Evolutionary conservation across 331 rosid species (phyloP), one percentile per base, ranked within the genome.

Genomic region (Dryas integrifolia): DNA sequence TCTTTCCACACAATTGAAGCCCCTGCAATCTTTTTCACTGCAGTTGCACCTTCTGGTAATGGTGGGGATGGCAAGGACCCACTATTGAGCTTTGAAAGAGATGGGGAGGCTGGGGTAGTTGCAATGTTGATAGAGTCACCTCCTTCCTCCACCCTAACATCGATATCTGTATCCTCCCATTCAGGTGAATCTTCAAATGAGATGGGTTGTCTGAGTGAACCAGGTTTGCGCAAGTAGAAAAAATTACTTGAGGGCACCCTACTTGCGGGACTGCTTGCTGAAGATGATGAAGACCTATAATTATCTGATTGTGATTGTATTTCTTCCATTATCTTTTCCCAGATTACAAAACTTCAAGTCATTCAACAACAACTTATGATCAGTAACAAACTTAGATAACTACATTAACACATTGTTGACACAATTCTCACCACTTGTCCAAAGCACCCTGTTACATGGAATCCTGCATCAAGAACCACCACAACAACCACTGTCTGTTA

Each of bases 161-260:
- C 97, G 16, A 80, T 24, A 71, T 95, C 96, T 39, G 97, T 86
- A 69, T 95, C 99, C 14, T 83, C 99, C 99, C 99, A 95, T 61
- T 91, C 97, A 2, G 99, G 99, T 44, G 99, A 95, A 83, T 95
- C 99, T 79, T 95, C 99, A 48, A 95, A 92, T 0, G 99, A 95
- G 77, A 95, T 95, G 4, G 99, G 99, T 74, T 95, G 97, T 82
- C 97, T 87, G 45, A 89, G 85, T 11, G 97, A 89, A 70, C 99
- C 99, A 4, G 97, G 96, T 79, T 95, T 95, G 8, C 96, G 96
- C 74, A 95, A 79, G 81, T 95, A 95, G 83, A 92, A 95, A 81
- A 92, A 95, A 85, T 95, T 92, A 83, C 99, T 95, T 3, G 99
- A 95, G 7, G 99, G 99, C 41, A 95, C 97, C 83, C 99, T 85